Base-by-base conservation (phyloP, 257 asterid species). In the Przewalskia tangutica region DNA sequence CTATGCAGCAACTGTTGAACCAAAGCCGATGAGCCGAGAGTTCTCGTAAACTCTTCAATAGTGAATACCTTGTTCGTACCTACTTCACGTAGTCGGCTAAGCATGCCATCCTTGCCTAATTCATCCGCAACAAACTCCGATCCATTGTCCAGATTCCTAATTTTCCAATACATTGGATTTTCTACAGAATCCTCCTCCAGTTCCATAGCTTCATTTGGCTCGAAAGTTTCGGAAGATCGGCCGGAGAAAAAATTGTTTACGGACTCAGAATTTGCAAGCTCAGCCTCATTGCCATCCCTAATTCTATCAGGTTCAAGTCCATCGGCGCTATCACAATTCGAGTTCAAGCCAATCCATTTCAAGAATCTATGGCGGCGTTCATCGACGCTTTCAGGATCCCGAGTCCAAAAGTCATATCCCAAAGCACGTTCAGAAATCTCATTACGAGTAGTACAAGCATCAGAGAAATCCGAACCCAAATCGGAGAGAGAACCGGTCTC, bases 391-490 rank as follows among this genome's bases (percentile, higher is more conserved):
- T 85, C 89, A 0, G 93, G 97, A 27, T 86, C 85, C 83, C 85
- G 86, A 27, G 90, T 89, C 98, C 97, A 95, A 82, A 92, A 83
- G 12, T 94, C 96, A 81, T 94, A 95, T 44, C 87, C 93, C 44
- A 89, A 83, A 82, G 88, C 93, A 76, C 82, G 58, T 59, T 87
- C 81, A 2, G 42, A 88, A 46, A 78, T 66, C 85, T 71, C 91
- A 73, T 93, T 83, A 87, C 84, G 85, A 84, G 86, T 80, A 84
- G 86, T 80, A 82, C 84, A 83, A 16, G 80, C 81, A 58, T 89
- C 97, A 2, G 92, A 87, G 59, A 78, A 73, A 83, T 89, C 94
- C 11, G 88, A 90, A 77, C 89, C 86, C 51, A 84, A 76, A 65
- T 77, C 84, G 0, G 59, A 73, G 60, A 48, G 79, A 79, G 92